These are phyloP conservation scores for Cyberlindnera subsufficiens DNA, from an alignment of 805 yeast species.

Conservation along the genomic window DNA sequence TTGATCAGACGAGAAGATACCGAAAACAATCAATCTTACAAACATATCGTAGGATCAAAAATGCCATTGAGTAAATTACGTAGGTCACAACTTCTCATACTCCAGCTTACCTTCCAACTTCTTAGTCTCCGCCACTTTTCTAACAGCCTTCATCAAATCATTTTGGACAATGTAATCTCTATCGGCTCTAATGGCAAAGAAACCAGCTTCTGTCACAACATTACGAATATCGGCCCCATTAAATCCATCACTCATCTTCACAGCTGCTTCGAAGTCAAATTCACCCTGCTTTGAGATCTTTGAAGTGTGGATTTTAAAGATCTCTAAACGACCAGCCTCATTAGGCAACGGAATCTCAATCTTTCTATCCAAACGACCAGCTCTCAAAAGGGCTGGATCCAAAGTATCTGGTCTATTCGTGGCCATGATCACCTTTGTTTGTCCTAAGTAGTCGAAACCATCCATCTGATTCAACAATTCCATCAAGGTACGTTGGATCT, in stretches of 20 bases:
- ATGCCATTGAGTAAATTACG: neutral
- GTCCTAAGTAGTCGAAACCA: conserved; percentile 94
- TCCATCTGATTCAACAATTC: conserved; percentile 97
- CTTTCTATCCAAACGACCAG: conserved; percentile 95
- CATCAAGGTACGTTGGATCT: conserved; percentile 96
- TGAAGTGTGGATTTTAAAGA: conserved; percentile 87
- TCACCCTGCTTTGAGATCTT: conserved; percentile 89
- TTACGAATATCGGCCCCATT: conserved; percentile 98
- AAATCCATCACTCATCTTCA: conserved; percentile 98
- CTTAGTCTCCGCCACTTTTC: conserved; percentile 95
- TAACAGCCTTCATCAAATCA: conserved; percentile 95
- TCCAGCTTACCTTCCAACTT: conserved; percentile 94
- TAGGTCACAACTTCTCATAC: conserved; percentile 73
- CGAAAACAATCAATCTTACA: too few relatives aligned
- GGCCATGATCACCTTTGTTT: conserved; percentile 97
- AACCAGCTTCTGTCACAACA: conserved; percentile 97
- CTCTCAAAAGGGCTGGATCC: conserved; percentile 95
- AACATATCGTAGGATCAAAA: neutral
- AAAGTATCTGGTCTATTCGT: conserved; percentile 98
- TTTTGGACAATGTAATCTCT: conserved; percentile 90
- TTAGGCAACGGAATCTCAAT: conserved; percentile 94
- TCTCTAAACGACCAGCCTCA: conserved; percentile 90
- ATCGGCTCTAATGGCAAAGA: conserved; percentile 96
- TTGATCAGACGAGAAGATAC: too few relatives aligned
- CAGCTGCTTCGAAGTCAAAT: conserved; percentile 94